A percentile compares a stretch with the other conserved stretches of the same genome.
Conservation (phyloP, 2,329 filamentous ascomycete species). For the Phialophora verrucosa region DNA sequence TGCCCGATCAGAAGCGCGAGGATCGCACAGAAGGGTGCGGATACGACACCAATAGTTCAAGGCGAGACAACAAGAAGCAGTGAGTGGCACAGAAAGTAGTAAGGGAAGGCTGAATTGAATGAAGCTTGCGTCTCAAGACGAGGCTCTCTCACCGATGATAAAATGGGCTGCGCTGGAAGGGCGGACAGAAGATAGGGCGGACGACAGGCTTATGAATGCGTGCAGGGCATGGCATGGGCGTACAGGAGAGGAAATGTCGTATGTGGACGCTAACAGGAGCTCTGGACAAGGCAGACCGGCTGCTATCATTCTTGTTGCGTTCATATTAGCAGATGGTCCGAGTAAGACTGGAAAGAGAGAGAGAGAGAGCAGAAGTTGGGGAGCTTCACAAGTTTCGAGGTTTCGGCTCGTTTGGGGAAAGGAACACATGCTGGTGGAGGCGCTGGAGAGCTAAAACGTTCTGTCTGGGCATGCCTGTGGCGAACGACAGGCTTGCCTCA, state of each 20-base stretch:
- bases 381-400: not conserved
- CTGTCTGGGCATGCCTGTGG: not conserved
- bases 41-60: not conserved
- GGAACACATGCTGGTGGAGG: not conserved
- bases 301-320: not conserved
- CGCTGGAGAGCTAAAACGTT: not conserved
- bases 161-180: not conserved
- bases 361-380: not conserved
- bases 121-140: not conserved
- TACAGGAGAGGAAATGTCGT: not conserved
- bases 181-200: not conserved
- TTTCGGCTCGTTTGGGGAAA: slow-evolving; percentile 10
- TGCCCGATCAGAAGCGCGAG: not conserved
- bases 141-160: not conserved
- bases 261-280: not conserved
- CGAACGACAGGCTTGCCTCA: not conserved
- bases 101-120: not conserved
- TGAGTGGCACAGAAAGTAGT: not conserved
- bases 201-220: not conserved
- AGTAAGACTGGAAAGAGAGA: not conserved
- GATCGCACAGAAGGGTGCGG: not conserved
- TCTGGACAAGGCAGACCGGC: not conserved
- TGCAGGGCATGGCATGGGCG: too few relatives aligned
- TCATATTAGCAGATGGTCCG: not conserved
- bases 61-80: not conserved